Evolutionary conservation across 208 protist species (phyloP).

Genomic region (Trypanosoma avium): DNA sequence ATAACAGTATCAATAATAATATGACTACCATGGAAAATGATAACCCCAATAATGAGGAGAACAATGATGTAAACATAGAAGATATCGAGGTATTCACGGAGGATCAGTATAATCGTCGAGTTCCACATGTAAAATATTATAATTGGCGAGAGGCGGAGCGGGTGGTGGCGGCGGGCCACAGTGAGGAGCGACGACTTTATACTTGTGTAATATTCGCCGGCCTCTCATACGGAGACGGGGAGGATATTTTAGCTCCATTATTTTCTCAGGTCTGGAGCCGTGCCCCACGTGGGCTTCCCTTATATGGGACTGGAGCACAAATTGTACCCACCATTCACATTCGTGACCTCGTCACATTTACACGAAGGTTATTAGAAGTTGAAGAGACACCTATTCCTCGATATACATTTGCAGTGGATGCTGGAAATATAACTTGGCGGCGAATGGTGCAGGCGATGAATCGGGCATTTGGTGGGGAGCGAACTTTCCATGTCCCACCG

Average conservation of each 20-base stretch:
- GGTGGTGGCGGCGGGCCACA: constrained; percentile 74
- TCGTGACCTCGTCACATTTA: constrained; percentile 87
- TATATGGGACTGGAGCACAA: constrained; percentile 88
- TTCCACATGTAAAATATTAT: constrained; percentile 91
- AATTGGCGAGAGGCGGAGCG: constrained; percentile 93
- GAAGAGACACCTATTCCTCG: constrained; percentile 60
- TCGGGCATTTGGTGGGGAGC: constrained; percentile 68
- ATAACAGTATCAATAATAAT: not conserved
- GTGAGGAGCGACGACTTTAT: constrained; percentile 70
- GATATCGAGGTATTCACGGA: constrained; percentile 83
- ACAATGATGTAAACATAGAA: constrained; percentile 1
- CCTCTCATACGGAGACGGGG: constrained; percentile 90
- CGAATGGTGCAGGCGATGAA: constrained; percentile 78
- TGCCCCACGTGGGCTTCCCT: constrained; percentile 52
- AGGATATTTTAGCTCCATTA: constrained; percentile 83
- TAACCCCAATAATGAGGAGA: not conserved
- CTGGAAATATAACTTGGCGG: constrained; percentile 60
- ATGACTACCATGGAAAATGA: constrained; percentile 4
- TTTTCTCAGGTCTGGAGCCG: constrained; percentile 90
- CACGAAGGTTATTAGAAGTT: constrained; percentile 51
- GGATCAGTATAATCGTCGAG: constrained; percentile 92
- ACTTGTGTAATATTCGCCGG: constrained; percentile 91
- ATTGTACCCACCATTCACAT: constrained; percentile 92
- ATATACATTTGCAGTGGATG: constrained; percentile 91
- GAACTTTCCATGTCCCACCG: constrained; percentile 42